Evolutionary conservation across 192 early-diverging fungal genomes (phyloP), one percentile per base, ranked within the genome.

Genomic region (Helicostylum pulchrum): DNA sequence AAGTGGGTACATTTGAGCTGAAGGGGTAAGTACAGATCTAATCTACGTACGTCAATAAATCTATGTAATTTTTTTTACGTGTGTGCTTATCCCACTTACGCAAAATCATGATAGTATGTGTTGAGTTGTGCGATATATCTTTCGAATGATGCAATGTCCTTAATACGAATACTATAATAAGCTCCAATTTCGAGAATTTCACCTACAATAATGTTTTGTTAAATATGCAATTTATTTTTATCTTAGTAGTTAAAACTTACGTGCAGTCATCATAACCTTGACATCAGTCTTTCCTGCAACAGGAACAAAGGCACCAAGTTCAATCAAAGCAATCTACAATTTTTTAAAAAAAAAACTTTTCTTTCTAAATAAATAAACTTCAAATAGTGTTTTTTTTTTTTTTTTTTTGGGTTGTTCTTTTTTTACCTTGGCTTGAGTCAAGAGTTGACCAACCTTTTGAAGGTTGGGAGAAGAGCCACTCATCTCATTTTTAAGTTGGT

Each of bases 101-200:
- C 84, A 71, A 88, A 79, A 63, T 94, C 94, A 52, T 85, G 86
- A 68, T 97, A 96, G 73, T 90, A 96, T 20, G 86, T 81, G 71
- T 93, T 86, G 39, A 97, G 87, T 77, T 99, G 96, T 14, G 90
- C 84, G 67, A 96, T 87, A 67, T 96, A 97, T 67, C 94, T 85
- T 75, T 97, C 96, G 73, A 99, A 99, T n/a, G 90, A 84, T 15
- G 89, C 82, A 72, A 97, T 93, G 59, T 99, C 92, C 67, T 91
- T 86, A 11, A 83, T 83, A 53, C 88, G 87, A 64, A 97, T 87
- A 68, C 90, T 92, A 74, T 86, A 89, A 56, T 92, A 88, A 12
- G 94, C 94, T 15, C 93, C 94, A 59, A 92, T 87, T 77, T 99
- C 96, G 39, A 96, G 78, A 9, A 94, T 79, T 61, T 94, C 89